Conservation (phyloP, 257 asterid genomes). For the Ocimum tenuiflorum region DNA sequence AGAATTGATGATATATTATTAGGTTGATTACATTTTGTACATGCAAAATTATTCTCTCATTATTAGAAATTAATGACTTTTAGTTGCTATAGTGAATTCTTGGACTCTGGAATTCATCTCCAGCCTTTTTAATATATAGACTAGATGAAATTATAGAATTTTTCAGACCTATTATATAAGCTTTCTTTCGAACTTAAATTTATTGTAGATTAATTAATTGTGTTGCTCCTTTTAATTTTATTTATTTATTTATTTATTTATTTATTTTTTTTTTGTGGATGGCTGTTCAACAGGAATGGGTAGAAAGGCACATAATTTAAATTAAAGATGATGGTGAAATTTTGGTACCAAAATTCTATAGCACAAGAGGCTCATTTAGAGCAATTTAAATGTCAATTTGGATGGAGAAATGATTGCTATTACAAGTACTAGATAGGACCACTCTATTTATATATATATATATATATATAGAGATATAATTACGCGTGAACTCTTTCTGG, state of each 20-base stretch:
- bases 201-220: too few species aligned
- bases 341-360: slow-evolving; percentile 36
- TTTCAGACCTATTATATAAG: too few species aligned
- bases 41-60: slow-evolving; percentile 21
- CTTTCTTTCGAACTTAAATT: too few species aligned
- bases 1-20: slow-evolving; percentile 7
- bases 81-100: slow-evolving; percentile 7
- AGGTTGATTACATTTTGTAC: slow-evolving; percentile 30
- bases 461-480: too few species aligned
- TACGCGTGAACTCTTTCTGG: too few species aligned
- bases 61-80: slow-evolving; percentile 15
- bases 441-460: too few species aligned
- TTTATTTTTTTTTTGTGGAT: not conserved
- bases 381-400: slow-evolving; percentile 33
- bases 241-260: not conserved
- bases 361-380: slow-evolving; percentile 33
- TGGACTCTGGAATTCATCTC: not conserved
- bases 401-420: slow-evolving; percentile 40
- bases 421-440: slow-evolving; percentile 46
- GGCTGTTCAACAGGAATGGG: slow-evolving; percentile 16
- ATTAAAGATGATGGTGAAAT: slow-evolving; percentile 33
- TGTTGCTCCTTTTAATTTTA: not conserved
- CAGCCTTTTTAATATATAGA: too few species aligned
- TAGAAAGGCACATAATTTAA: slow-evolving; percentile 14
- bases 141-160: too few species aligned